Evolutionary conservation across 2,329 filamentous ascomycete genomes (phyloP).

Genomic region (Pseudogymnoascus sp.): DNA sequence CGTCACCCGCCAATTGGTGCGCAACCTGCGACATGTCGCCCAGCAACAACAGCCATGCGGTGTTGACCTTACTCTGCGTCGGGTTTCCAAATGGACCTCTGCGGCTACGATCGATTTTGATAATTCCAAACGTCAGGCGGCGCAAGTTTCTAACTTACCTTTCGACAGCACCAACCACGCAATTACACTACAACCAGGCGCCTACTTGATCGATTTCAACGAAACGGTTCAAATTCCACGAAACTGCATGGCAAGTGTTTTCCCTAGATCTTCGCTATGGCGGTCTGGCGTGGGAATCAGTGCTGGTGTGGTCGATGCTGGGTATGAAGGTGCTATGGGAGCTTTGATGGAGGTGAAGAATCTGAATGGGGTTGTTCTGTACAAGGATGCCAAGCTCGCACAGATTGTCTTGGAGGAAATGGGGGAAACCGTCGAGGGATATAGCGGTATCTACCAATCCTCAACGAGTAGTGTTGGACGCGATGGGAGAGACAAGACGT

Average conservation of each 20-base stretch:
- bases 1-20: constrained; percentile 22
- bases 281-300: constrained; percentile 34
- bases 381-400: constrained; percentile 33
- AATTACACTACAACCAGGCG: constrained; percentile 27
- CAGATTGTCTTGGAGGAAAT: constrained; percentile 38
- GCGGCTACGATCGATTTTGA: constrained; percentile 29
- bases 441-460: constrained; percentile 21
- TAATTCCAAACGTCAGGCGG: constrained; percentile 27
- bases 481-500: neutral
- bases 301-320: constrained; percentile 38
- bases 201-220: constrained; percentile 38
- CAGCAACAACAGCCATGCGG: constrained; percentile 31
- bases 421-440: constrained; percentile 33
- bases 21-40: constrained; percentile 18
- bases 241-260: constrained; percentile 36
- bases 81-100: constrained; percentile 28
- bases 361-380: constrained; percentile 31
- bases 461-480: neutral
- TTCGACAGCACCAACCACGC: neutral
- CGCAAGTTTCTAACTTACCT: constrained; percentile 20
- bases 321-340: constrained; percentile 38
- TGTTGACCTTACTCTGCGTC: constrained; percentile 28
- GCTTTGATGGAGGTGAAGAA: constrained; percentile 23
- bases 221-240: constrained; percentile 36
- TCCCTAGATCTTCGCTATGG: constrained; percentile 36